Base-by-base conservation (phyloP, 2,329 filamentous ascomycete genomes). In the Hirsutella rhossiliensis region DNA sequence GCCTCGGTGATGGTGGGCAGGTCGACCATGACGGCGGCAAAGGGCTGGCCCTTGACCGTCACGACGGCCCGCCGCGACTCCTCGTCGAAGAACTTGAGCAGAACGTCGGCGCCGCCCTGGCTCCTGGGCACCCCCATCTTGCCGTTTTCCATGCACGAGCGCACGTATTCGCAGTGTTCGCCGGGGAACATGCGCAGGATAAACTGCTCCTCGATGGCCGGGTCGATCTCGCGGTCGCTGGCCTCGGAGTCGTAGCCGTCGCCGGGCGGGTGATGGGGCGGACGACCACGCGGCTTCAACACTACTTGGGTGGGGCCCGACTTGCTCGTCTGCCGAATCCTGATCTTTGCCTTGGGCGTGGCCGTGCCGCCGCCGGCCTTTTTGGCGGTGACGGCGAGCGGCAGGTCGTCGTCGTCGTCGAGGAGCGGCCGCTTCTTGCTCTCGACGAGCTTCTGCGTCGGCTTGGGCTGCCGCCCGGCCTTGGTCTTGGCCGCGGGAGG, bases 211-310 rank as follows among this genome's bases (percentile, higher is more conserved):
- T 97, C 90, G 48, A 94, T 86, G 1, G 84, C 75, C 1, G 92
- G 92, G 56, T 98, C 92, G 11, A 70, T 64, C 62, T 98, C 92
- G 13, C 82, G 79, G 57, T 97, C 92, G 44, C 88, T 92, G 12
- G 89, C 87, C 62, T 97, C 92, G 3, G 89, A 96, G 60, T 98
- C 92, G 63, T 97, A 98, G 8, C 90, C 92, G 45, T 94, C 87
- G 42, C 92, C 92, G 1, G 78, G 76, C 5, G 80, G 80, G 50
- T 86, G 76, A 29, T 75, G 69, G 7, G 85, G 82, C 1, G 77
- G 72, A 49, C 79, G 75, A n/a, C 82, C 82, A 53, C 81, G 78
- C 41, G 78, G 69, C 55, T 80, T 82, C 45, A 86, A 59, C 39
- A 67, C 62, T 18, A 68, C 48, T 41, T 66, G 61, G 38, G 62